Evolutionary conservation across 2,329 filamentous ascomycete species (phyloP).

Genomic region (Fusarium palustre): DNA sequence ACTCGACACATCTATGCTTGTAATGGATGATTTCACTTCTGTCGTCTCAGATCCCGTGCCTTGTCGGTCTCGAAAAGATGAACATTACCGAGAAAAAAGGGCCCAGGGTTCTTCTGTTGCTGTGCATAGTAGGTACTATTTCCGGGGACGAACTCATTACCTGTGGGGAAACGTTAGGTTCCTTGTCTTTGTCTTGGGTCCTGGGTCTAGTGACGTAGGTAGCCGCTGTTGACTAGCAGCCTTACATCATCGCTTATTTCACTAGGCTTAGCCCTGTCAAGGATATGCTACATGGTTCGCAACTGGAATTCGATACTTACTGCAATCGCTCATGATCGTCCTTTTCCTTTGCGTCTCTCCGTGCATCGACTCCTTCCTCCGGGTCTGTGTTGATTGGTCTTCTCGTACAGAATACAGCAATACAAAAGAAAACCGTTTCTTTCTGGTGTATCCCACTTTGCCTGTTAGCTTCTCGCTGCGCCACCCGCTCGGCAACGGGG

Average conservation of each 20-base stretch:
- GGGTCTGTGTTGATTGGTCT: not conserved
- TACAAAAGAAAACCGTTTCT: conserved; percentile 7
- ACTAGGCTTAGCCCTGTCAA: conserved; percentile 5
- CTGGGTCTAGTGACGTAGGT: conserved; percentile 36
- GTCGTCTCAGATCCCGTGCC: not conserved
- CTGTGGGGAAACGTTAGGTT: conserved; percentile 7
- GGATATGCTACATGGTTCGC: conserved; percentile 10
- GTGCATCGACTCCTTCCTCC: conserved; percentile 1
- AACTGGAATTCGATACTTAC: conserved; percentile 7
- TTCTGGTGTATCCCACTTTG: conserved; percentile 3
- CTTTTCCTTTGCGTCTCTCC: not conserved
- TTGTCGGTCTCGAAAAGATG: conserved; percentile 5
- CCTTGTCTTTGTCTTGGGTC: conserved; percentile 27
- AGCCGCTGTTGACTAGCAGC: conserved; percentile 35
- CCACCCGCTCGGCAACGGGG: conserved; percentile 41
- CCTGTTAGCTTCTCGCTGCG: conserved; percentile 28
- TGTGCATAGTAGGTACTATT: not conserved
- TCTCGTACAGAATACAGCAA: not conserved
- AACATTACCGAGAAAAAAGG: not conserved
- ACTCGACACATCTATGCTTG: conserved; percentile 6
- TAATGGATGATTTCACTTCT: conserved; percentile 24
- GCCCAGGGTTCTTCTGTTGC: conserved; percentile 6
- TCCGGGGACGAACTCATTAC: conserved; percentile 25
- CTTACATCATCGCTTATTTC: conserved; percentile 41
- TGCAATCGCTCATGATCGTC: conserved; percentile 1